Base-by-base conservation (phyloP, 2,329 filamentous ascomycete genomes). In the Fusarium falciforme region DNA sequence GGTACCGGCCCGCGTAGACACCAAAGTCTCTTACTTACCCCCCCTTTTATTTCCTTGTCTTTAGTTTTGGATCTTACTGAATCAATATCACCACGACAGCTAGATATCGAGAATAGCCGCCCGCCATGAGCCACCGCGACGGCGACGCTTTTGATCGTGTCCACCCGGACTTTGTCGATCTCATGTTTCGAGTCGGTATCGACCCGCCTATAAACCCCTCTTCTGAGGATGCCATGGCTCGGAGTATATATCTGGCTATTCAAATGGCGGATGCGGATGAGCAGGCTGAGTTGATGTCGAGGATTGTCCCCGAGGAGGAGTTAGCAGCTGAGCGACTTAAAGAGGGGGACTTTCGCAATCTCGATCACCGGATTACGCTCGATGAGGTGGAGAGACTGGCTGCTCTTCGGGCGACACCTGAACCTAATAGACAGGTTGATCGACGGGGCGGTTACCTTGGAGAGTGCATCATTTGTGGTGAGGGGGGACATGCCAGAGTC, bases 301-400 rank as follows among this genome's bases (percentile, higher is more conserved):
- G 76, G 10, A 70, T 79, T 11, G 67, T 79, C 31, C 22, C 75
- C 0, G 75, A 79, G n/a, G 71, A 77, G 4, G 78, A 79, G 12
- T 12, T 62, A 2, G 75, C 75, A 2, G 33, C 59, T 8, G 54
- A 71, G 20, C 67, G 72, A 17, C 58, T 79, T 10, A 0, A 9
- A 12, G 9, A 25, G 8, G 4, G 25, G 27, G 66, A 76, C 11
- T 66, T 79, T 9, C 71, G 52, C 35, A 31, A 77, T 20, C 44
- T 71, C 6, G 12, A 57, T 2, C 64, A 66, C 5, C 64, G 62
- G 1, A 36, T 78, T 14, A 59, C 67, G 5, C 36, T 78, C 4
- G 74, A 77, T 33, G 61, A 49, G 1, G 66, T 9, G 3, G 76
- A 78, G 60, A 70, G 71, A n/a, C 52, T 8, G 0, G 63, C 54